These are phyloP conservation scores for Colletotrichum destructivum DNA, from an alignment of 2,329 filamentous ascomycete species.

Conservation along the genomic window DNA sequence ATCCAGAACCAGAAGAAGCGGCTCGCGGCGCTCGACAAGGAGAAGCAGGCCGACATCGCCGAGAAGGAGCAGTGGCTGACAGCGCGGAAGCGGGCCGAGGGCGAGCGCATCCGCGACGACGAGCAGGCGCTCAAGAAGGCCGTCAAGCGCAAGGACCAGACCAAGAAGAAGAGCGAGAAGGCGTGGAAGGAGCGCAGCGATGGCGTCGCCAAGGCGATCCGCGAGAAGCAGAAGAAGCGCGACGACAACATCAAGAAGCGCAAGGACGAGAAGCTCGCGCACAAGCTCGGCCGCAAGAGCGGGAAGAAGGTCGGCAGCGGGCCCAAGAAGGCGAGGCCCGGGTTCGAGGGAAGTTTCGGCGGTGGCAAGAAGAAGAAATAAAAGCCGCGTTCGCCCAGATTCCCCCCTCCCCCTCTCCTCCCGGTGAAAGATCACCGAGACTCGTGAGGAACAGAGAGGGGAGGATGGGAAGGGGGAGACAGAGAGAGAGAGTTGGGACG, in stretches of 20 bases:
- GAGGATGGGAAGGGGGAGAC: too few relatives aligned
- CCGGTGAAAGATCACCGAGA: too few relatives aligned
- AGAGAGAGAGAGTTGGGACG: not conserved
- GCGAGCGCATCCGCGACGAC: slow-evolving; percentile 91
- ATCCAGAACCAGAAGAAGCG: slow-evolving; percentile 90
- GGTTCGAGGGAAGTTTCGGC: slow-evolving; percentile 79
- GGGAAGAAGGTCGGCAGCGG: slow-evolving; percentile 59
- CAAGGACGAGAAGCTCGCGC: slow-evolving; percentile 78
- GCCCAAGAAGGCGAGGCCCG: slow-evolving; percentile 70
- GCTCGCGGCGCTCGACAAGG: slow-evolving; percentile 80
- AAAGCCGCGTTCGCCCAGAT: not conserved
- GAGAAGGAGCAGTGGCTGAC: slow-evolving; percentile 97
- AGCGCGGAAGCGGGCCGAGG: slow-evolving; percentile 89
- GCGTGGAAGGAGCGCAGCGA: slow-evolving; percentile 85
- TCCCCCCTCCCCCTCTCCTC: too few relatives aligned
- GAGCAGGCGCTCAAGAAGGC: slow-evolving; percentile 92
- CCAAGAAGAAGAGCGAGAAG: slow-evolving; percentile 92
- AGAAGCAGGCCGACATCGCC: slow-evolving; percentile 87
- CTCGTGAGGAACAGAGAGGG: not conserved
- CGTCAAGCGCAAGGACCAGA: slow-evolving; percentile 90
- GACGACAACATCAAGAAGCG: slow-evolving; percentile 84
- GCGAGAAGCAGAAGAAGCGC: slow-evolving; percentile 85
- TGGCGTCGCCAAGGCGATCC: slow-evolving; percentile 81
- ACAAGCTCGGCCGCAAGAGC: slow-evolving; percentile 71
- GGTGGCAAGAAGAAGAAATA: slow-evolving; percentile 63